Evolutionary conservation across 2,329 filamentous ascomycete species (phyloP), one percentile per base, ranked within the genome.

Genomic region (Aureobasidium subglaciale): DNA sequence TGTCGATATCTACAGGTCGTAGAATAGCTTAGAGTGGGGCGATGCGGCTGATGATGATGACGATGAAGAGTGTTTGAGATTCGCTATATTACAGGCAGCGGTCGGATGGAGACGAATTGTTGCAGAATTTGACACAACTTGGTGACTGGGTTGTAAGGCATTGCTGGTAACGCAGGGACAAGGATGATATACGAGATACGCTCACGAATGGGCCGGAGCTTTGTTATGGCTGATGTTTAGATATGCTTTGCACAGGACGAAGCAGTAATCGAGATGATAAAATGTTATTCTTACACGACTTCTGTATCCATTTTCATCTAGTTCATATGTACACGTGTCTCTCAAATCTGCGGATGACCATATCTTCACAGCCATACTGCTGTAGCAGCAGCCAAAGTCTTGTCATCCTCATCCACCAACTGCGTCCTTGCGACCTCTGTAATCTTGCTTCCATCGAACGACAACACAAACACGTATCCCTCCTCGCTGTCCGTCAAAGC

Each of bases 401-500:
- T 60, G 2, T 64, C 67, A 15, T 65, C 62, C 13, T 66, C 65
- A 8, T 63, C 64, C 60, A 63, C 63, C 10, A 68, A 40, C 54
- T 60, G 63, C 20, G 66, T 59, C 40, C 63, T 63, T 11, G 65
- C 59, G 22, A 64, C 63, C 43, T 68, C 67, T 8, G 27, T 55
- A 1, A 70, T 61, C 53, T 62, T 59, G 56, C 61, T 63, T 0
- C 65, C 65, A 59, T 70, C 64, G 48, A 70, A 70, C 9, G 57
- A 57, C 11, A 70, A 56, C 2, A 69, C 59, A n/a, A 63, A 67
- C 6, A 69, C 66, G 58, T 61, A 63, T 0, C 67, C 66, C 45
- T 68, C 64, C 42, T 68, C 61, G 49, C 65, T 68, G 53, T 70
- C 67, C 2, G 66, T 68, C 61, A 70, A 55, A 4, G 67, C 67